phyloP scores from a whole-genome alignment of 148 eudicot species.

The Rhododendron ferrugineum region DNA sequence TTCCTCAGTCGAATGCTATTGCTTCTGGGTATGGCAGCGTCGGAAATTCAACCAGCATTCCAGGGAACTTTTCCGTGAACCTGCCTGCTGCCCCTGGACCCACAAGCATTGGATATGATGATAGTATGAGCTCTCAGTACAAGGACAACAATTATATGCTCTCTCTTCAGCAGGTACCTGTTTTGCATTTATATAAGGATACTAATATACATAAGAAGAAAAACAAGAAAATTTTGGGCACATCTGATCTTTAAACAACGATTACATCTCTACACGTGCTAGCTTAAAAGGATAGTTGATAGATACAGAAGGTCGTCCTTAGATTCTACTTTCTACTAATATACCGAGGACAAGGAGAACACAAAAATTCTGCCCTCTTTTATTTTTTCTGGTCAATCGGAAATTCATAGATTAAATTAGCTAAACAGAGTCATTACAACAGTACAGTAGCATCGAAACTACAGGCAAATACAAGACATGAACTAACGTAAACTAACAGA shows the following conservation, averaged over 20 bases:
- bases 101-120: slow-evolving; percentile 63
- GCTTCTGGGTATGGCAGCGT: slow-evolving; percentile 79
- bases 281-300: background rate
- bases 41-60: slow-evolving; percentile 60
- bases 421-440: background rate
- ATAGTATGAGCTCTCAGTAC: slow-evolving; percentile 64
- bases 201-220: background rate
- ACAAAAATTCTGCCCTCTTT: background rate
- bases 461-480: background rate
- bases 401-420: too few species aligned
- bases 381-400: background rate
- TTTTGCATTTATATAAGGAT: background rate
- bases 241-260: background rate
- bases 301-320: background rate
- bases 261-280: background rate
- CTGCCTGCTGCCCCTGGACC: slow-evolving; percentile 70
- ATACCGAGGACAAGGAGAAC: background rate
- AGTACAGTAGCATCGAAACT: background rate
- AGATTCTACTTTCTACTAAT: background rate
- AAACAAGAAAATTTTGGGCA: background rate
- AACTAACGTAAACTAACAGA: background rate
- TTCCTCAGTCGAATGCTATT: slow-evolving; percentile 78
- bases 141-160: slow-evolving; percentile 71
- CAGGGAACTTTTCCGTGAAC: slow-evolving; percentile 60
- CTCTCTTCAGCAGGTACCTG: slow-evolving; percentile 78